These are phyloP conservation scores for Capsella rubella DNA, from an alignment of 441 rosid genomes.

Conservation along the genomic window DNA sequence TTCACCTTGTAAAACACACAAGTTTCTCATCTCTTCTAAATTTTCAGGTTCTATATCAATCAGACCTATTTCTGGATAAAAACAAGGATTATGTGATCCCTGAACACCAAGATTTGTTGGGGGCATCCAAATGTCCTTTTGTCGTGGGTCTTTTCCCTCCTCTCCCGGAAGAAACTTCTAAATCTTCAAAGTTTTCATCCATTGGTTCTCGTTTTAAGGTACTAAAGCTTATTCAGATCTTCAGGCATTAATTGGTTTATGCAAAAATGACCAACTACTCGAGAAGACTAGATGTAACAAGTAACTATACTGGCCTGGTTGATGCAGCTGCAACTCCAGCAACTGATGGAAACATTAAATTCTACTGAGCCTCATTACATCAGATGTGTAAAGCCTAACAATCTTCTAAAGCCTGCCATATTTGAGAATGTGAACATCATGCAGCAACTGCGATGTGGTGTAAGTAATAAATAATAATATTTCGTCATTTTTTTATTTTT, in stretches of 20 bases:
- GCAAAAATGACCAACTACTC: background rate
- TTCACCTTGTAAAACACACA: background rate
- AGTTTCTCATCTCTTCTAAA: slow-evolving; percentile 18
- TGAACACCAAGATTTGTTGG: slow-evolving; percentile 91
- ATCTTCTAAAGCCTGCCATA: slow-evolving; percentile 87
- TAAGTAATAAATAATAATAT: slow-evolving; percentile 55
- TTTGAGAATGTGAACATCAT: slow-evolving; percentile 97
- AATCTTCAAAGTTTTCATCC: slow-evolving; percentile 96
- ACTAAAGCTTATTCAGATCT: slow-evolving; percentile 30
- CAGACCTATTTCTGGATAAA: slow-evolving; percentile 96
- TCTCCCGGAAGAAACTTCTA: slow-evolving; percentile 87
- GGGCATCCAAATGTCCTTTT: slow-evolving; percentile 81
- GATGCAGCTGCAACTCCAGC: slow-evolving; percentile 90
- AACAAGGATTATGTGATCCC: slow-evolving; percentile 99
- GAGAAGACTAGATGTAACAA: slow-evolving; percentile 14
- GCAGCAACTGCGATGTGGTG: slow-evolving; percentile 98
- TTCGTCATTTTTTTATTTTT: too few relatives aligned
- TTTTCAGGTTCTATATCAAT: slow-evolving; percentile 86
- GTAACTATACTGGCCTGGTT: slow-evolving; percentile 29
- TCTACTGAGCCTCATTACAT: slow-evolving; percentile 98
- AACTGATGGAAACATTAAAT: slow-evolving; percentile 89
- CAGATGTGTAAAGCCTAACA: slow-evolving; percentile 99
- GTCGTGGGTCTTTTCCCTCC: slow-evolving; percentile 95
- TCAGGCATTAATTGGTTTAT: background rate
- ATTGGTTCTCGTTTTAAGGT: slow-evolving; percentile 99